Conservation (phyloP, 1,139 yeast genomes). For the Barnettozyma hawaiiensis region DNA sequence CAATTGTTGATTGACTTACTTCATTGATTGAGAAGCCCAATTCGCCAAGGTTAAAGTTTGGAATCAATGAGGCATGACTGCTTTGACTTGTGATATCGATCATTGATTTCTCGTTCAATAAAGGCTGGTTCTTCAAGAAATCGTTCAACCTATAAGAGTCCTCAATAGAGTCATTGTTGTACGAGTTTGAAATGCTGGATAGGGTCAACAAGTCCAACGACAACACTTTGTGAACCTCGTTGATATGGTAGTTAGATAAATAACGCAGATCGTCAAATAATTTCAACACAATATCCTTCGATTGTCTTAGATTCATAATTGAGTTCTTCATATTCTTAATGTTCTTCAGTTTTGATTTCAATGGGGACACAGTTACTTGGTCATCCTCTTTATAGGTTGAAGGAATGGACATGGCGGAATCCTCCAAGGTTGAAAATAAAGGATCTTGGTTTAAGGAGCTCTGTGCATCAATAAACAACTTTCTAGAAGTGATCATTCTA, state of each 20-base stretch:
- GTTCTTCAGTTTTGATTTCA: conserved; percentile 27
- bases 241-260: conserved; percentile 24
- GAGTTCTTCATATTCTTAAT: conserved; percentile 20
- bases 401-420: conserved; percentile 44
- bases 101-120: conserved; percentile 31
- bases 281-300: conserved; percentile 27
- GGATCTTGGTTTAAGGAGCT: conserved; percentile 36
- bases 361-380: conserved; percentile 6
- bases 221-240: conserved; percentile 22
- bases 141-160: conserved; percentile 36
- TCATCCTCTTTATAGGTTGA: conserved; percentile 23
- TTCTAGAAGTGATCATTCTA: conserved; percentile 26
- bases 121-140: conserved; percentile 31
- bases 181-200: conserved; percentile 25
- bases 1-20: conserved; percentile 14
- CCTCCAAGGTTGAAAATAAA: conserved; percentile 40
- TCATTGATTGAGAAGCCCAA: conserved; percentile 9
- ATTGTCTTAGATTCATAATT: conserved; percentile 17
- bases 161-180: conserved; percentile 23
- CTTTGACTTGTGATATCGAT: conserved; percentile 16
- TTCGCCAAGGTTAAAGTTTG: conserved; percentile 12
- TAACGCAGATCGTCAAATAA: conserved; percentile 26
- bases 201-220: conserved; percentile 23
- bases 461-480: conserved; percentile 25
- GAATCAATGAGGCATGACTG: conserved; percentile 14